These are phyloP conservation scores for Tulasnella sp. DNA, from an alignment of 768 basidiomycete genomes.

Conservation along the genomic window DNA sequence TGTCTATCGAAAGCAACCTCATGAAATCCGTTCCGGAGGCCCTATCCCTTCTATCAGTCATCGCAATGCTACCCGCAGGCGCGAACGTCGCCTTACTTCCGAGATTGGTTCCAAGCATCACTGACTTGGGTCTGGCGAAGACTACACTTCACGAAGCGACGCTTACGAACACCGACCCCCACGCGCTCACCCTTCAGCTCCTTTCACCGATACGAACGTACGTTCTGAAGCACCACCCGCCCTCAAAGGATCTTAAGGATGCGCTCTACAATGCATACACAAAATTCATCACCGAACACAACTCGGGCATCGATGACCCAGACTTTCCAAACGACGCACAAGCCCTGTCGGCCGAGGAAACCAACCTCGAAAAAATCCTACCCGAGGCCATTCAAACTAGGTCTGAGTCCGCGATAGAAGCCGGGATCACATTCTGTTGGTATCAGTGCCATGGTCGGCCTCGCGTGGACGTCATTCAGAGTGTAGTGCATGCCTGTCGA, in stretches of 20 bases:
- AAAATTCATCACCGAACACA: neutral
- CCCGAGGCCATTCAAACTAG: neutral
- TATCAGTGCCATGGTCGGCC: neutral
- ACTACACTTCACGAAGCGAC: neutral
- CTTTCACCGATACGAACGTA: neutral
- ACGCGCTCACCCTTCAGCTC: neutral
- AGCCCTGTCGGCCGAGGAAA: neutral
- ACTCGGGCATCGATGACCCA: neutral
- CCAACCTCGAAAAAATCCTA: neutral
- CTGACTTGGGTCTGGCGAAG: too few species aligned
- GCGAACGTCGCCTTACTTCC: neutral
- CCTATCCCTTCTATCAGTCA: neutral
- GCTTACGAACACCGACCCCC: neutral
- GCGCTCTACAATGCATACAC: neutral
- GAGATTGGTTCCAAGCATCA: neutral
- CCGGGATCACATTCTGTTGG: neutral
- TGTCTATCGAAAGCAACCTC: neutral
- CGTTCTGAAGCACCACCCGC: neutral
- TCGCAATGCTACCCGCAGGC: neutral
- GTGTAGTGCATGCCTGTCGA: neutral
- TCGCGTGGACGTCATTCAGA: neutral
- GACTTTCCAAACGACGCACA: neutral
- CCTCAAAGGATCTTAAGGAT: neutral
- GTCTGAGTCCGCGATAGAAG: neutral
- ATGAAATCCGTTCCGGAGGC: neutral